Conservation (phyloP, 192 early-diverging fungal genomes). For the Diversispora epigaea region DNA sequence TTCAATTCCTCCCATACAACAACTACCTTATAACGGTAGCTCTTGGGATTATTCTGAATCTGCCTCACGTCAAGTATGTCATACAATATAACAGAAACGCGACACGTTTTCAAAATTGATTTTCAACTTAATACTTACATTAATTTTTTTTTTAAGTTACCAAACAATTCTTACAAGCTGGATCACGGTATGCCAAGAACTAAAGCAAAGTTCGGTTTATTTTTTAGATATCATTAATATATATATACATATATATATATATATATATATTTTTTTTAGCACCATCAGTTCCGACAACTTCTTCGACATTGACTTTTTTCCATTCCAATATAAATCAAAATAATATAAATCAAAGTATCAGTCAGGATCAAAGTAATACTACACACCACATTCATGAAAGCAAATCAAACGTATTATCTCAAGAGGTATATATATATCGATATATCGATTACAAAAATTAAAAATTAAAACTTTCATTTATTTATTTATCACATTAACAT, state of each 20-base stretch:
- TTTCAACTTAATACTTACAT: too few relatives aligned
- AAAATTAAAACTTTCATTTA: background rate
- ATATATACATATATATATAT: background rate
- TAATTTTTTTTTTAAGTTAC: background rate
- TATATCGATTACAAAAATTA: too few relatives aligned
- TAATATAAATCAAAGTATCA: background rate
- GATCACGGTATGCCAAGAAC: background rate
- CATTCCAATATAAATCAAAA: background rate
- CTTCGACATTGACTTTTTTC: background rate
- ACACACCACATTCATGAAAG: too few relatives aligned
- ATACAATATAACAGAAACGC: background rate
- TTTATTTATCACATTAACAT: background rate
- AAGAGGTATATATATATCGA: too few relatives aligned
- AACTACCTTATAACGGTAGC: background rate
- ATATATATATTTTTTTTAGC: too few relatives aligned
- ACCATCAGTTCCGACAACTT: too few relatives aligned
- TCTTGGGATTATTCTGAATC: slow-evolving; percentile 10
- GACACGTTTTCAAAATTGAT: too few relatives aligned
- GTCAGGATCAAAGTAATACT: too few relatives aligned
- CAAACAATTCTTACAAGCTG: background rate
- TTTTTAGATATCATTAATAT: background rate
- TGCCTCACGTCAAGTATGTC: background rate
- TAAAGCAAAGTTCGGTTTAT: background rate
- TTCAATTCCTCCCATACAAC: background rate
- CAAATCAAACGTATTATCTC: too few relatives aligned